Evolutionary conservation across 139 green algal species (phyloP), one percentile per base, ranked within the genome.

Genomic region (Bryopsis sp.): DNA sequence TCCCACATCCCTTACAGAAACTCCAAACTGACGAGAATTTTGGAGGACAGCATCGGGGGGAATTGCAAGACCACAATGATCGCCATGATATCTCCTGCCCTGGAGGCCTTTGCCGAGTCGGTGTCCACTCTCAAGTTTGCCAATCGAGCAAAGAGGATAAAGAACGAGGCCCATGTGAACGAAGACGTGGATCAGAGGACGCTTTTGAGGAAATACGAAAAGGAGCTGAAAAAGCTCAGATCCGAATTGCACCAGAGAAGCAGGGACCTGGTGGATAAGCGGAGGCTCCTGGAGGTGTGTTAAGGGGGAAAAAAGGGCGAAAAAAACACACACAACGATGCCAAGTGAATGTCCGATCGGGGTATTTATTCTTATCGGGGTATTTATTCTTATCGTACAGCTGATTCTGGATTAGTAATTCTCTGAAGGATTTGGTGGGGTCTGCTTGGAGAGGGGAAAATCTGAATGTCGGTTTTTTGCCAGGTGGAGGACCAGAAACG

Each of bases 1-100:
- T 46, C 79, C 2, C 92, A 97, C 74, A 88, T 98, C 57, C 93
- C 92, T 0, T 98, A 97, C 80, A 77, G 91, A 11, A 90, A 98
- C 76, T 93, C 83, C 64, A 96, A 96, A 81, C 81, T 98, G 11
- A 98, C 92, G 3, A 78, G 92, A n/a, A 89, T 97, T 64, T 82
- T 98, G 62, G 87, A 97, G 70, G 92, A 96, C 77, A 84, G 74
- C 58, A 74, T 95, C 58, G 88, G 88, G 2, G 88, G 88, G 47
- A 95, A 95, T 71, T 93, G 84, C 73, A 84, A 84, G 47, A 95
- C 88, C 29, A 90, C 81, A 32, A 87, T 95, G 76, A 78, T 95
- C 64, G 81, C 78, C 47, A 86, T 81, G 73, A 79, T 81, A 32
- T 78, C 71, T 1, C 78, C 80, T 28, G 68, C 72, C 11, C 64